Percentiles rank a stretch among this genome's conserved stretches.
These are phyloP conservation scores for Medicago lupulina DNA, from an alignment of 306 rosid species.

Conservation along the genomic window DNA sequence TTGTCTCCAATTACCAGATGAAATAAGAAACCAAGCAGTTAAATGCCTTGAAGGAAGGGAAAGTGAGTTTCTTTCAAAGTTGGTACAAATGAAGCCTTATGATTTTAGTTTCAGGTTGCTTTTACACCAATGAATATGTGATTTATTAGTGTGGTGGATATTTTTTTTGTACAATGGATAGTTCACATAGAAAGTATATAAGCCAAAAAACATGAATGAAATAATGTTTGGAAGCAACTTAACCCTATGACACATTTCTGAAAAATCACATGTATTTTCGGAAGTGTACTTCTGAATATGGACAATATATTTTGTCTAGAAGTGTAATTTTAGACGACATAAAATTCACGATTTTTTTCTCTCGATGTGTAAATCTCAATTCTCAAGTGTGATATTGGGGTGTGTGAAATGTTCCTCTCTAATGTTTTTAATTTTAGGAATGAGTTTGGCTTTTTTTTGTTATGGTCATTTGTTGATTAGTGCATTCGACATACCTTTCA, in stretches of 20 bases:
- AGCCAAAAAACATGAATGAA: conserved; percentile 35
- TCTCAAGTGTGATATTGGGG: no score
- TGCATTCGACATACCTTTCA: no score
- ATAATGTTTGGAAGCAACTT: not conserved
- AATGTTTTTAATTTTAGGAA: no score
- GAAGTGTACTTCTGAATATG: not conserved
- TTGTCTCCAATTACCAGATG: conserved; percentile 79
- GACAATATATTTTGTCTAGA: not conserved
- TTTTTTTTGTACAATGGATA: conserved; percentile 33
- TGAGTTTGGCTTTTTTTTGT: no score
- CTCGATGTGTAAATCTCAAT: no score
- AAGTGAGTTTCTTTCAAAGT: conserved; percentile 60
- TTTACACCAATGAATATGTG: conserved; percentile 49
- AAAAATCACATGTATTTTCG: not conserved
- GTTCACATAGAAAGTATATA: conserved; percentile 52
- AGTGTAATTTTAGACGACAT: not conserved
- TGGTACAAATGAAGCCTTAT: conserved; percentile 77
- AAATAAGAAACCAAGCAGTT: conserved; percentile 66
- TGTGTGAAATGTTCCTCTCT: not conserved
- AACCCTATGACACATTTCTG: not conserved
- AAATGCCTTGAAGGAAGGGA: conserved; percentile 71
- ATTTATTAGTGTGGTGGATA: conserved; percentile 38
- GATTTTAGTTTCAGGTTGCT: conserved; percentile 92
- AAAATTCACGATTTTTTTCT: not conserved
- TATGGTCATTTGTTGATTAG: no score